Conservation (phyloP, 768 basidiomycete genomes). For the Floccularia luteovirens region DNA sequence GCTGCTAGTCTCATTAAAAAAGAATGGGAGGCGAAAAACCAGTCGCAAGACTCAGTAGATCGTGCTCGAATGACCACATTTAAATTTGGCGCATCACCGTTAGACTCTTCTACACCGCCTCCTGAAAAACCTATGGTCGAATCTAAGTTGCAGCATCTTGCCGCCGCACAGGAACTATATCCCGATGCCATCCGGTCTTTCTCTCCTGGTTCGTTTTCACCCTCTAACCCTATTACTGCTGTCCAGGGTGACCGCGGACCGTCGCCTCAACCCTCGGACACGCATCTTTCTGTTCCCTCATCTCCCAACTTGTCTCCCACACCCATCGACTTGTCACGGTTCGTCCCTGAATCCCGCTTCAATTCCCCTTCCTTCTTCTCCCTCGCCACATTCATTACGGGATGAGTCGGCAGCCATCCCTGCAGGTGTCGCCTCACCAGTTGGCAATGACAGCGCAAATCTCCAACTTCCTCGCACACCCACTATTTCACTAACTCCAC, state of each 20-base stretch:
- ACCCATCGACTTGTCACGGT: constrained; percentile 2
- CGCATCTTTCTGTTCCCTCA: neutral
- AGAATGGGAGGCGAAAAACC: constrained; percentile 42
- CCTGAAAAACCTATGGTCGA: constrained; percentile 1
- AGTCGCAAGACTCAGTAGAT: constrained; percentile 11
- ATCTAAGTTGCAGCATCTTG: neutral
- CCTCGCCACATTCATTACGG: constrained; percentile 2
- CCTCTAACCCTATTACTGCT: constrained; percentile 2
- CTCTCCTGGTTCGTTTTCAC: neutral
- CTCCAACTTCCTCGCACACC: too few species aligned
- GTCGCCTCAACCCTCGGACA: constrained; percentile 2
- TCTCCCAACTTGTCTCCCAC: neutral
- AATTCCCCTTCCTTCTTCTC: constrained; percentile 9
- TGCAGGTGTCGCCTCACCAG: too few species aligned
- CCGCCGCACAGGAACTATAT: neutral
- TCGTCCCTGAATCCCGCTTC: neutral
- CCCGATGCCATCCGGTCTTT: neutral
- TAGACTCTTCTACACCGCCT: constrained; percentile 2
- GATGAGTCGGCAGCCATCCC: too few species aligned
- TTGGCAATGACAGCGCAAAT: too few species aligned
- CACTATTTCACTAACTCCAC: constrained; percentile 10
- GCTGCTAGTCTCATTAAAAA: constrained; percentile 48
- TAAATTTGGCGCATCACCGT: constrained; percentile 23
- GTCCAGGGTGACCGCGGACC: neutral
- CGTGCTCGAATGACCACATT: constrained; percentile 22